phyloP scores from a whole-genome alignment of 1,139 yeast genomes.

The Magnusiomyces ingens region DNA sequence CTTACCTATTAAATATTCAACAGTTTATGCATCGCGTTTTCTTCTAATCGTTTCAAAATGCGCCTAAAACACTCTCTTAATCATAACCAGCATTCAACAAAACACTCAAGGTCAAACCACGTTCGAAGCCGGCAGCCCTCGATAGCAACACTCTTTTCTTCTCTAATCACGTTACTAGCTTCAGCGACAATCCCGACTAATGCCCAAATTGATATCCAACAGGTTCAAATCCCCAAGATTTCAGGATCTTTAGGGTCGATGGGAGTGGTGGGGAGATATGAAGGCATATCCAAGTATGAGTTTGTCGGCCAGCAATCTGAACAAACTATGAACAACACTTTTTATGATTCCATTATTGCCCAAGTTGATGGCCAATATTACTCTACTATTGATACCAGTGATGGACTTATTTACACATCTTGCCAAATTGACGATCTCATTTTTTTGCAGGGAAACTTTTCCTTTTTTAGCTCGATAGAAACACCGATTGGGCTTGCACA shows the following conservation, averaged over 20 bases:
- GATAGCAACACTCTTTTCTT: too few species aligned
- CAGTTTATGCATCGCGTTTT: too few species aligned
- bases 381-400: slow-evolving; percentile 16
- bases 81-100: too few species aligned
- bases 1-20: too few species aligned
- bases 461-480: slow-evolving; percentile 32
- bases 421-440: slow-evolving; percentile 38
- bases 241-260: slow-evolving; percentile 36
- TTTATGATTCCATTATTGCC: slow-evolving; percentile 21
- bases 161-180: too few species aligned
- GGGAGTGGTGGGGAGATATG: slow-evolving; percentile 60
- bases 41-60: too few species aligned
- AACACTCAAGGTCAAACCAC: too few species aligned
- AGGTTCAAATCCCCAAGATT: slow-evolving; percentile 22
- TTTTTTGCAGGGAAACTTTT: slow-evolving; percentile 42
- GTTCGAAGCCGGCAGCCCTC: too few species aligned
- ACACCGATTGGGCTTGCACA: slow-evolving; percentile 47
- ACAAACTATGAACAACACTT: slow-evolving; percentile 16
- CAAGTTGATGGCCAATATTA: slow-evolving; percentile 19
- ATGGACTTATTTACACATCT: slow-evolving; percentile 31
- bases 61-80: too few species aligned
- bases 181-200: slow-evolving; percentile 1
- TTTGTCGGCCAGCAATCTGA: slow-evolving; percentile 44
- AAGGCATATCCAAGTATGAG: slow-evolving; percentile 52
- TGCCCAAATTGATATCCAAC: slow-evolving; percentile 7